These are phyloP conservation scores for Trichoderma asperelloides DNA, from an alignment of 495 filamentous ascomycete genomes.

Conservation along the genomic window DNA sequence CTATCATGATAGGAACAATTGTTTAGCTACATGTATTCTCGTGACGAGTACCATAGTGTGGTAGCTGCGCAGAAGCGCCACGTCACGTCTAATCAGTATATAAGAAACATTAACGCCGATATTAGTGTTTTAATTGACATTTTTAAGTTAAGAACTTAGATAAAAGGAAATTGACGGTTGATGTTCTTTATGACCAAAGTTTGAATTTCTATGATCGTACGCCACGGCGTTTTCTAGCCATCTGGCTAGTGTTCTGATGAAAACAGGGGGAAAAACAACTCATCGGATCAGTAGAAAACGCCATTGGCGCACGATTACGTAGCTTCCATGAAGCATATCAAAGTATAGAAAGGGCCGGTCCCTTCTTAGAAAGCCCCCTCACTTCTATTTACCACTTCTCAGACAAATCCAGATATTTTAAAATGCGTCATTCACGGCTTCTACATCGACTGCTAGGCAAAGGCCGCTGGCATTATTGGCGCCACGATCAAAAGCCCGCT, in stretches of 20 bases:
- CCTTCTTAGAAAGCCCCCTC: background rate
- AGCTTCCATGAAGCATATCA: background rate
- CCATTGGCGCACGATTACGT: conserved; percentile 1
- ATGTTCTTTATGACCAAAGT: too few relatives aligned
- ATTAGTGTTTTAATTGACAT: too few relatives aligned
- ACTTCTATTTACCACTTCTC: background rate
- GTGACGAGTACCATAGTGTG: too few relatives aligned
- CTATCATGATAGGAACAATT: too few relatives aligned
- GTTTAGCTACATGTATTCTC: too few relatives aligned
- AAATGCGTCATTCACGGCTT: background rate
- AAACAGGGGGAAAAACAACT: background rate
- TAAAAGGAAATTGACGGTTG: background rate
- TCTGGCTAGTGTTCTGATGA: background rate
- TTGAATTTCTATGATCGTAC: background rate
- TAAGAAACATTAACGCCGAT: too few relatives aligned
- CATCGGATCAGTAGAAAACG: background rate
- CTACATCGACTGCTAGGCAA: background rate
- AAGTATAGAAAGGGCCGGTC: background rate
- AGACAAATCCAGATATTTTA: background rate
- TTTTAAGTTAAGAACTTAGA: background rate
- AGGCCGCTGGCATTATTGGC: background rate
- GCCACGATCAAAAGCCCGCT: background rate
- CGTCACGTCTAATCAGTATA: too few relatives aligned
- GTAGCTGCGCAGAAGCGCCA: too few relatives aligned
- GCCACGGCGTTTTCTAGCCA: background rate